These are phyloP conservation scores for Lantana camara DNA, from an alignment of 257 asterid genomes.

Conservation along the genomic window DNA sequence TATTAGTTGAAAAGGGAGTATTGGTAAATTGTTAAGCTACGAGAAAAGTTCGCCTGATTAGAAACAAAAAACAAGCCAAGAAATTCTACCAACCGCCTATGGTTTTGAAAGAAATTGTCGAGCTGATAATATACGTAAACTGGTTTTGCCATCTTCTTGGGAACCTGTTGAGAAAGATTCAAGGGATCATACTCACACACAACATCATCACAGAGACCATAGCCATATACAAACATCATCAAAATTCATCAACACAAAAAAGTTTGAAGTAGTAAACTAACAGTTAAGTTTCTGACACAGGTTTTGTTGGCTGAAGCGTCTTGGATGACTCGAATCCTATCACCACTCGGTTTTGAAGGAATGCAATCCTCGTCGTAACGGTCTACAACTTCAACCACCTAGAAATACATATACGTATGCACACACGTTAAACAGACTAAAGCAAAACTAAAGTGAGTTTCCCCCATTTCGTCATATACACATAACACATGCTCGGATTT, in stretches of 20 bases:
- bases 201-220: background rate
- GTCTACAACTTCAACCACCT: slow-evolving; percentile 71
- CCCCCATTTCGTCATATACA: too few relatives aligned
- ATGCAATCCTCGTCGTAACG: slow-evolving; percentile 70
- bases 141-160: slow-evolving; percentile 65
- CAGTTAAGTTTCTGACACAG: slow-evolving; percentile 51
- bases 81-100: slow-evolving; percentile 50
- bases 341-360: slow-evolving; percentile 26
- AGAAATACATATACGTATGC: background rate
- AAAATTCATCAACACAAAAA: background rate
- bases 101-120: slow-evolving; percentile 70
- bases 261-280: slow-evolving; percentile 25
- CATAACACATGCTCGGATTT: too few relatives aligned
- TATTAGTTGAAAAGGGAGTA: too few relatives aligned
- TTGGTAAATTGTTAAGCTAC: too few relatives aligned
- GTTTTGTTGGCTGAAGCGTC: slow-evolving; percentile 46
- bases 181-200: too few relatives aligned
- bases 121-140: slow-evolving; percentile 63
- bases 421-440: too few relatives aligned
- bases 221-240: background rate
- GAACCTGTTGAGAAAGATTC: slow-evolving; percentile 36
- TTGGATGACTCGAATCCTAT: slow-evolving; percentile 49
- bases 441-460: too few relatives aligned
- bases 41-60: background rate
- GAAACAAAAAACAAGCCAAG: background rate